A percentile compares a stretch with the other conserved stretches of the same genome.
These are phyloP conservation scores for Verticillium tricorpus DNA, from an alignment of 2,329 filamentous ascomycete species.

Conservation along the genomic window DNA sequence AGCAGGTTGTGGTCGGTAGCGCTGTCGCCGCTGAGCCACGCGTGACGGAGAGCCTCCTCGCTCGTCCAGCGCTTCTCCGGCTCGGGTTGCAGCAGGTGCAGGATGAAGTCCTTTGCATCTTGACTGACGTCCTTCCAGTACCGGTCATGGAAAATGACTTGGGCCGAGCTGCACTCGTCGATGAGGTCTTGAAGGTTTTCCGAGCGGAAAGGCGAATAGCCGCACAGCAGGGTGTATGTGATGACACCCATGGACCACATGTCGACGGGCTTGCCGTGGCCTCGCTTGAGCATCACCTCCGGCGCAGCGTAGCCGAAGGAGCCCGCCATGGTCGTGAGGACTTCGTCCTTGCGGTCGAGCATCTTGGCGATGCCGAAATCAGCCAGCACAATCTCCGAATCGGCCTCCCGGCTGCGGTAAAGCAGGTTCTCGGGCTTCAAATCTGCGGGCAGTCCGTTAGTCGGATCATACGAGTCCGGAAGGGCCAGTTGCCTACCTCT, in stretches of 20 bases:
- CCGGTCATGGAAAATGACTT: conserved; percentile 91
- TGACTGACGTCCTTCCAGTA: conserved; percentile 98
- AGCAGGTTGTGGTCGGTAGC: conserved; percentile 95
- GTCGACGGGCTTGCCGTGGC: conserved; percentile 96
- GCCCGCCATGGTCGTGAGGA: conserved; percentile 96
- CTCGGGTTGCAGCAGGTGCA: conserved; percentile 71
- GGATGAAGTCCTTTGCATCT: conserved; percentile 94
- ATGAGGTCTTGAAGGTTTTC: conserved; percentile 92
- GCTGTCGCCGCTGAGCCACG: conserved; percentile 86
- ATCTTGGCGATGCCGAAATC: conserved; percentile 99
- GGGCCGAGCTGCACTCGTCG: conserved; percentile 80
- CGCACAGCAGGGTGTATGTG: conserved; percentile 95
- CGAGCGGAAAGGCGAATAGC: conserved; percentile 95
- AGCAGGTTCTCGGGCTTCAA: conserved; percentile 97
- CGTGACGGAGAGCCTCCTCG: conserved; percentile 72
- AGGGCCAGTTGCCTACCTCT: conserved; percentile 57
- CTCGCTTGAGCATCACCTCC: conserved; percentile 96
- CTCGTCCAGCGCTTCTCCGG: conserved; percentile 74
- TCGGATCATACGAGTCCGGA: neutral
- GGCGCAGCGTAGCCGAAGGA: conserved; percentile 97
- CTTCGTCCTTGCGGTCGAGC: conserved; percentile 83
- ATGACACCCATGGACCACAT: conserved; percentile 99
- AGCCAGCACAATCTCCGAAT: conserved; percentile 86
- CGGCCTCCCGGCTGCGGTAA: conserved; percentile 72
- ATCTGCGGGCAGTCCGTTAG: conserved; percentile 49